phyloP scores from a whole-genome alignment of 1,284 basidiomycete species.

The Flammula alnicola region DNA sequence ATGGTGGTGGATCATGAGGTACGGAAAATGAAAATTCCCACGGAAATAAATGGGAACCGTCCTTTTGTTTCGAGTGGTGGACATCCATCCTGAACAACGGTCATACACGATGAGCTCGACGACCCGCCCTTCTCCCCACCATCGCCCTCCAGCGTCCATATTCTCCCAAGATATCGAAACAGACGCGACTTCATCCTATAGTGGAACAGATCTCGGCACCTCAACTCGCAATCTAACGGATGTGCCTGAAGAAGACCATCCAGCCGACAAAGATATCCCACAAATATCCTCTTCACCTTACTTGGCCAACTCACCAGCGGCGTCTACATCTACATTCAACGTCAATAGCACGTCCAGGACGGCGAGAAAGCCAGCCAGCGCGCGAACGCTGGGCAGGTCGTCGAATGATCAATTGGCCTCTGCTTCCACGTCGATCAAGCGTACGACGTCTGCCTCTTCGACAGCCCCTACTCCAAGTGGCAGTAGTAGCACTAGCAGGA shows the following conservation, averaged over 20 bases:
- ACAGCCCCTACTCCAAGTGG: constrained; percentile 11
- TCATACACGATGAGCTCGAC: constrained; percentile 12
- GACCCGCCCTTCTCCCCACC: constrained; percentile 4
- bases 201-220: background rate
- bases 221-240: constrained; percentile 21
- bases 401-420: constrained; percentile 29
- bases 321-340: constrained; percentile 21
- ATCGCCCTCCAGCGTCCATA: constrained; percentile 15
- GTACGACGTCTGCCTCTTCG: constrained; percentile 17
- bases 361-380: constrained; percentile 36
- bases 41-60: constrained; percentile 17
- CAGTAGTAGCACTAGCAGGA: constrained; percentile 15
- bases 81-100: background rate
- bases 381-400: constrained; percentile 33
- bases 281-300: constrained; percentile 23
- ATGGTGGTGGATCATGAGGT: constrained; percentile 6
- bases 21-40: constrained; percentile 13
- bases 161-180: constrained; percentile 7
- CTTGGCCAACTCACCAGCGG: constrained; percentile 20
- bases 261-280: constrained; percentile 13
- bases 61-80: background rate
- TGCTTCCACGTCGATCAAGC: constrained; percentile 10
- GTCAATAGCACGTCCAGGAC: constrained; percentile 11
- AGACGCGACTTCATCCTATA: constrained; percentile 13
- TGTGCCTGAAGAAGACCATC: constrained; percentile 27